Percentiles rank a stretch among this genome's conserved stretches.
These are phyloP conservation scores for Trichoderma parareesei DNA, from an alignment of 495 filamentous ascomycete genomes.

Conservation along the genomic window DNA sequence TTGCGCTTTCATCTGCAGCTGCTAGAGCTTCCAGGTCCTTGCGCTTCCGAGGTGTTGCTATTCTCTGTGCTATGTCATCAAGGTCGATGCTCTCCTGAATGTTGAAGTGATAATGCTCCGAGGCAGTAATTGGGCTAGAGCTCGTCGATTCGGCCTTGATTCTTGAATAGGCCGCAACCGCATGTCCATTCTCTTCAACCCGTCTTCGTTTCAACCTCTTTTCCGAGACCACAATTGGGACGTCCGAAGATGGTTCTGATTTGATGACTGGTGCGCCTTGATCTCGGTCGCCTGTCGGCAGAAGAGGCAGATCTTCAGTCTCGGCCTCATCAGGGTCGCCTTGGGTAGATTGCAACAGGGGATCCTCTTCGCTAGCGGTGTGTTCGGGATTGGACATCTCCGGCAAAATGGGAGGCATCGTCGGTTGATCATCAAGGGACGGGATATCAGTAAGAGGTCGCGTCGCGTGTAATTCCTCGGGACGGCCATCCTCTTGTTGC, in stretches of 20 bases:
- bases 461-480: neutral
- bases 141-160: constrained; percentile 24
- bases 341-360: constrained; percentile 8
- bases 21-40: constrained; percentile 5
- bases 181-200: constrained; percentile 14
- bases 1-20: neutral
- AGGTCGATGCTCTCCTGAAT: constrained; percentile 60
- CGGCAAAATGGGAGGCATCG: neutral
- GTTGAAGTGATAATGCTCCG: constrained; percentile 24
- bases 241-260: constrained; percentile 36
- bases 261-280: constrained; percentile 23
- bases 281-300: constrained; percentile 14
- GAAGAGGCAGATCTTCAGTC: constrained; percentile 21
- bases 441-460: neutral
- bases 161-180: constrained; percentile 8
- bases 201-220: constrained; percentile 36
- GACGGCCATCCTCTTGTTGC: neutral
- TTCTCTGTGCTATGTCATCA: constrained; percentile 54
- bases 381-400: neutral
- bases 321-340: constrained; percentile 2
- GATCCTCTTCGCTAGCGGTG: neutral
- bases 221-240: constrained; percentile 34
- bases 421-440: neutral
- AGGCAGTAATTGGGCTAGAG: neutral
- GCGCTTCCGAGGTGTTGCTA: constrained; percentile 57